A percentile compares a stretch with the other conserved stretches of the same genome.
phyloP scores from a whole-genome alignment of 768 basidiomycete genomes.

The Amanita jacksonii region DNA sequence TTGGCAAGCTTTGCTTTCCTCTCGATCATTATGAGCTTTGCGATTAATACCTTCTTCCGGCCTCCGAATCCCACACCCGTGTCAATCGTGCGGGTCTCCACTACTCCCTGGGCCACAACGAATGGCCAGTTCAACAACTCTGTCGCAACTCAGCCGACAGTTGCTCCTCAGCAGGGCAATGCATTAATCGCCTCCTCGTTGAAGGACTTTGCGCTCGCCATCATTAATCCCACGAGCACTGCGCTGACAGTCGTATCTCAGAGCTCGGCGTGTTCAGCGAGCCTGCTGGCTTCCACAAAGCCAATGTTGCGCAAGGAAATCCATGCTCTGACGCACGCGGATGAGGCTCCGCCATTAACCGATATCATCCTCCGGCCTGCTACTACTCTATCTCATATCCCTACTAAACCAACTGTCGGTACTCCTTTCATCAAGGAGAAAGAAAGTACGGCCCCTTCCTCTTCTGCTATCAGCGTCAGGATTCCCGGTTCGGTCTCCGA shows the following conservation, averaged over 20 bases:
- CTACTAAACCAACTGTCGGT: constrained; percentile 23
- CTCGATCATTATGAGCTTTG: constrained; percentile 56
- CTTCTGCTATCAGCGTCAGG: constrained; percentile 28
- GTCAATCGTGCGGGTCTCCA: neutral
- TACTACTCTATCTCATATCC: constrained; percentile 14
- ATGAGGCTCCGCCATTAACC: constrained; percentile 14
- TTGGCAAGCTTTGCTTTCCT: constrained; percentile 51
- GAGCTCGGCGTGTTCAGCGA: constrained; percentile 11
- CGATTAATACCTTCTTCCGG: constrained; percentile 42
- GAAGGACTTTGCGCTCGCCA: constrained; percentile 42
- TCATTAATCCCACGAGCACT: constrained; percentile 40
- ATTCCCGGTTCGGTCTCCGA: constrained; percentile 38
- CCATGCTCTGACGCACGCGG: constrained; percentile 9
- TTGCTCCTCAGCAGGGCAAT: constrained; percentile 11
- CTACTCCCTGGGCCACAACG: neutral
- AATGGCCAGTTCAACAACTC: neutral
- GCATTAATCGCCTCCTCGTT: constrained; percentile 28
- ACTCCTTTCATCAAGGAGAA: constrained; percentile 15
- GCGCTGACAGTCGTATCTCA: constrained; percentile 25
- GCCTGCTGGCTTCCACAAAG: constrained; percentile 13
- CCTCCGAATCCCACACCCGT: constrained; percentile 18
- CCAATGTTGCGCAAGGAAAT: constrained; percentile 12
- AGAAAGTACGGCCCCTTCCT: constrained; percentile 14
- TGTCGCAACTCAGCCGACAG: neutral
- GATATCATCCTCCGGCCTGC: constrained; percentile 18